Conservation (phyloP, 106 monocot genomes). For the Amphibolis antarctica region DNA sequence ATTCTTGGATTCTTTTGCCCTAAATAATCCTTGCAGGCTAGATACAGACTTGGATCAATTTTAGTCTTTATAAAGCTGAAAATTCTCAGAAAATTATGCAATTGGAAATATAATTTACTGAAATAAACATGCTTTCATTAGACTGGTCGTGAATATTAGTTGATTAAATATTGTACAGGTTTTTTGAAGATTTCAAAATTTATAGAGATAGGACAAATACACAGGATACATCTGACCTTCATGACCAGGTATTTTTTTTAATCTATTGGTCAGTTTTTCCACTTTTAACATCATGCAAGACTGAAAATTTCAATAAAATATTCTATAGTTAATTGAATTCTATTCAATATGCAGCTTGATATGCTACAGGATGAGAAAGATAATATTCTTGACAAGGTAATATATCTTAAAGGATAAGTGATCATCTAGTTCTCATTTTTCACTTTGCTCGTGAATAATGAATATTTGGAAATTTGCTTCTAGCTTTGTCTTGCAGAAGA, state of each 20-base stretch:
- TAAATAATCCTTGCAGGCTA: too few species aligned
- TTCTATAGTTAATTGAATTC: neutral
- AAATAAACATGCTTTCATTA: too few species aligned
- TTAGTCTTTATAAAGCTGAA: too few species aligned
- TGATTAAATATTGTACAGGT: constrained; percentile 2
- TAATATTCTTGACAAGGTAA: constrained; percentile 8
- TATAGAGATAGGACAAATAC: neutral
- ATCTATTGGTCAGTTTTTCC: neutral
- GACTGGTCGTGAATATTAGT: too few species aligned
- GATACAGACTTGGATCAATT: too few species aligned
- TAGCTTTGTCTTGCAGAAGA: constrained; percentile 65
- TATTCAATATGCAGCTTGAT: constrained; percentile 6
- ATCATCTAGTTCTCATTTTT: neutral
- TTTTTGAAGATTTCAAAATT: neutral
- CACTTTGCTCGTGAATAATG: neutral
- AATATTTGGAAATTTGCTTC: constrained; percentile 7
- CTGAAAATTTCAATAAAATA: neutral
- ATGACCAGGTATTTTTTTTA: constrained; percentile 3
- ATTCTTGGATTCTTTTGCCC: too few species aligned
- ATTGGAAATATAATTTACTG: too few species aligned
- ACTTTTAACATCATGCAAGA: neutral
- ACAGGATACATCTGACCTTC: constrained; percentile 1
- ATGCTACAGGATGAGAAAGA: constrained; percentile 10
- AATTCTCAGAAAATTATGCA: too few species aligned
- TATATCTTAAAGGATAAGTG: neutral